These are phyloP conservation scores for Picea sitchensis DNA, from an alignment of 75 land plant species.

Conservation along the genomic window DNA sequence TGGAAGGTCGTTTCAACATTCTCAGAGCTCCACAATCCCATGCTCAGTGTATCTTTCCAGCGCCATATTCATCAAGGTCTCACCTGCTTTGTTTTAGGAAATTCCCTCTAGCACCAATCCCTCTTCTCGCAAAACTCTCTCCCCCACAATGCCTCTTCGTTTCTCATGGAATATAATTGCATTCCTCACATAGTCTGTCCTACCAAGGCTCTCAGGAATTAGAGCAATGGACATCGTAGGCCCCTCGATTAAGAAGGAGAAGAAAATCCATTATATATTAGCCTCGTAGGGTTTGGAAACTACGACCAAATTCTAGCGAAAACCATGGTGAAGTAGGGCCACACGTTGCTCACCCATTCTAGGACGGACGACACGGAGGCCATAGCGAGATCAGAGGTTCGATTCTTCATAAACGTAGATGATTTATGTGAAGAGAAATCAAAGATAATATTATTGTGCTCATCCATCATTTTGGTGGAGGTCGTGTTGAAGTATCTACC, in stretches of 20 bases:
- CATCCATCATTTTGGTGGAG: constrained; percentile 75
- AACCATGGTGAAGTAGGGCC: constrained; percentile 46
- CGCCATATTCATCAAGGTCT: no score
- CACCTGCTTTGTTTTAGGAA: no score
- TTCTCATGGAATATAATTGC: no score
- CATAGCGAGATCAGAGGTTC: constrained; percentile 25
- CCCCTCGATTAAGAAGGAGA: no score
- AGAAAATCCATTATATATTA: no score
- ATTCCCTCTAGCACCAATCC: no score
- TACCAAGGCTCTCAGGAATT: background rate
- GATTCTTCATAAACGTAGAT: constrained; percentile 46
- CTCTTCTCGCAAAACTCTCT: no score
- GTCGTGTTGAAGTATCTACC: constrained; percentile 55
- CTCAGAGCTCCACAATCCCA: no score
- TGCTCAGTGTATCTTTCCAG: no score
- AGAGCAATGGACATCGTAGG: constrained; percentile 11
- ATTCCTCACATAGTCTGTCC: no score
- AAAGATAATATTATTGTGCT: constrained; percentile 67
- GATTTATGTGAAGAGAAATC: constrained; percentile 86
- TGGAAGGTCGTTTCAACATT: no score
- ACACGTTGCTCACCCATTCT: constrained; percentile 64
- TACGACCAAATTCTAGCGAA: constrained; percentile 69
- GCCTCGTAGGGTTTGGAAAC: background rate
- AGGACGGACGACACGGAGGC: constrained; percentile 45
- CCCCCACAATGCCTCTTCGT: no score